Evolutionary conservation across 2,329 filamentous ascomycete genomes (phyloP).

Genomic region (Oidium heveae): DNA sequence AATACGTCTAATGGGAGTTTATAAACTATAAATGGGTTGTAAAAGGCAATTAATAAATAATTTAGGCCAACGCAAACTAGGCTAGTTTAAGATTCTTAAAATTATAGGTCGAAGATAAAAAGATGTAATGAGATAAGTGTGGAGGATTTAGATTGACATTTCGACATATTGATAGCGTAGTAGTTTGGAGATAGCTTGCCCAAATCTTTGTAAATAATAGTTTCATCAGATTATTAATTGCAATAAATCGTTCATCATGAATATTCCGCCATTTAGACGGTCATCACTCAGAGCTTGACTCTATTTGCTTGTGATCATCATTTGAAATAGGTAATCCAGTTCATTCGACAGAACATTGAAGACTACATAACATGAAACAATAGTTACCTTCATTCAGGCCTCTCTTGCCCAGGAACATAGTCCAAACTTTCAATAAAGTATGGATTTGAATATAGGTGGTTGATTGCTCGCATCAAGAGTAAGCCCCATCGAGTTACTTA

Average conservation of each 20-base stretch:
- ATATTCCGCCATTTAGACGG: constrained; percentile 15
- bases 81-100: too few species aligned
- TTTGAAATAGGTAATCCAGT: constrained; percentile 34
- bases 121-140: too few species aligned
- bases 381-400: constrained; percentile 11
- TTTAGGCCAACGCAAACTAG: too few species aligned
- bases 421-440: constrained; percentile 25
- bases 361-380: constrained; percentile 3
- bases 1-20: too few species aligned
- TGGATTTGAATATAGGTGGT: constrained; percentile 18
- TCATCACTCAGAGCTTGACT: constrained; percentile 86
- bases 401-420: too few species aligned
- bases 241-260: constrained; percentile 22
- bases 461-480: constrained; percentile 96
- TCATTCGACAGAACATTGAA: constrained; percentile 43
- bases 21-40: too few species aligned
- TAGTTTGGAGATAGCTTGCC: too few species aligned
- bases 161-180: too few species aligned
- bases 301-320: constrained; percentile 81
- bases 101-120: too few species aligned
- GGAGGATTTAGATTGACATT: too few species aligned
- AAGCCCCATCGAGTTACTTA: constrained; percentile 99
- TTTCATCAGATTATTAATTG: constrained; percentile 25
- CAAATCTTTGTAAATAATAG: too few species aligned
- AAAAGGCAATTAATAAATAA: too few species aligned